These are phyloP conservation scores for Phialocephala sp. DNA, from an alignment of 2,329 filamentous ascomycete species.

Conservation along the genomic window DNA sequence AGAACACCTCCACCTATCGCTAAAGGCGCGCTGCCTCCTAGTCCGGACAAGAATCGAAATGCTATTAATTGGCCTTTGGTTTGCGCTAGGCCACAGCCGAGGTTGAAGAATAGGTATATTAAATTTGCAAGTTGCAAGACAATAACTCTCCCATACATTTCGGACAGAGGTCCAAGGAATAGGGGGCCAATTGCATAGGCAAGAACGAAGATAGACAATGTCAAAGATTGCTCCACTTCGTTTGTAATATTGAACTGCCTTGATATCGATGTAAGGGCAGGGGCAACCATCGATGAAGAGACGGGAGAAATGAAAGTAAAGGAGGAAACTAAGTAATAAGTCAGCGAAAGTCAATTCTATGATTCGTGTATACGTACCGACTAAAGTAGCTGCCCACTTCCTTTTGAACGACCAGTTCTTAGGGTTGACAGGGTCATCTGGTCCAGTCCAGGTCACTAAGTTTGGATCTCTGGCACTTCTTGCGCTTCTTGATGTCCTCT, in stretches of 20 bases:
- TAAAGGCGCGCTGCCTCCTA: constrained; percentile 54
- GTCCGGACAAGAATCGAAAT: constrained; percentile 53
- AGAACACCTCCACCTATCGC: constrained; percentile 51
- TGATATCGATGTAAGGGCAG: constrained; percentile 56
- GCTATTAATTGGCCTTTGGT: constrained; percentile 52
- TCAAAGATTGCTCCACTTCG: constrained; percentile 53
- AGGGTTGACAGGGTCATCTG: constrained; percentile 37
- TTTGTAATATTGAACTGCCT: constrained; percentile 57
- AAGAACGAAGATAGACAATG: constrained; percentile 52
- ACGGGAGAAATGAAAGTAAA: constrained; percentile 58
- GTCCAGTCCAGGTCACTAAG: constrained; percentile 37
- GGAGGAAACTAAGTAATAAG: constrained; percentile 46
- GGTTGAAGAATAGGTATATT: constrained; percentile 60
- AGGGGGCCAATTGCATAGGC: constrained; percentile 53
- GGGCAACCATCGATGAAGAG: constrained; percentile 59
- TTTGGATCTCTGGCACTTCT: constrained; percentile 36
- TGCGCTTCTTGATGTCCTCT: constrained; percentile 31
- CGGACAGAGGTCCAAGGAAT: constrained; percentile 66
- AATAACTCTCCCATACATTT: constrained; percentile 53
- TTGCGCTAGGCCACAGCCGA: constrained; percentile 54
- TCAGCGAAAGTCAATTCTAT: constrained; percentile 15
- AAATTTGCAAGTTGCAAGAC: constrained; percentile 53
- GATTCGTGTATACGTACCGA: constrained; percentile 37
- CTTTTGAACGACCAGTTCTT: constrained; percentile 37
- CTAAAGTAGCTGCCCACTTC: constrained; percentile 57